Conservation (phyloP, 352 stramenopile species). For the Stramenopiles sp. region DNA sequence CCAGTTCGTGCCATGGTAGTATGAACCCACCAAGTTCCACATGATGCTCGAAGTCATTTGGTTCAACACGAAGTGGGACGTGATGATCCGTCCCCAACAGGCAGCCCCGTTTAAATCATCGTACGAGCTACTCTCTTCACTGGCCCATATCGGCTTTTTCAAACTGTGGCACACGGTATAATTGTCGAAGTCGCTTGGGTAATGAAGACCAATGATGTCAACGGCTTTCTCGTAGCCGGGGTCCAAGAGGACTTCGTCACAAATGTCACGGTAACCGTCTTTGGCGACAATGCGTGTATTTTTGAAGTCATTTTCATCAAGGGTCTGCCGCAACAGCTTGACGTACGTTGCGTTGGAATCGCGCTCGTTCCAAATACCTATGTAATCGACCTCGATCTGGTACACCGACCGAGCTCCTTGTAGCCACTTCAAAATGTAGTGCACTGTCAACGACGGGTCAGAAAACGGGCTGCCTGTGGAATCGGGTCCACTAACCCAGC, state of each 20-base stretch:
- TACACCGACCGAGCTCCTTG: slow-evolving; percentile 7
- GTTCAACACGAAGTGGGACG: slow-evolving; percentile 9
- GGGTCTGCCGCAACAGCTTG: neutral
- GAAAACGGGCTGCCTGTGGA: slow-evolving; percentile 8
- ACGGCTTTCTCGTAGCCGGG: neutral
- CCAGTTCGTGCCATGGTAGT: slow-evolving; percentile 16
- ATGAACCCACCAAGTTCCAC: slow-evolving; percentile 18
- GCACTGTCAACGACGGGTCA: neutral
- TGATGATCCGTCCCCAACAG: slow-evolving; percentile 15
- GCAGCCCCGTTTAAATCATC: slow-evolving; percentile 16
- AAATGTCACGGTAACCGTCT: too few relatives aligned
- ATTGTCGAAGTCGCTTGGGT: slow-evolving; percentile 13
- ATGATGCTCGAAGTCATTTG: slow-evolving; percentile 17
- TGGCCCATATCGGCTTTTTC: slow-evolving; percentile 12
- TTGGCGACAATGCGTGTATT: slow-evolving; percentile 14
- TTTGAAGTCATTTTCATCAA: slow-evolving; percentile 13
- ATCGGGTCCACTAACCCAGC: neutral
- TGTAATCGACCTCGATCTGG: slow-evolving; percentile 14
- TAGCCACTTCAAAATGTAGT: slow-evolving; percentile 19
- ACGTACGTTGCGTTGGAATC: neutral
- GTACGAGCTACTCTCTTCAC: slow-evolving; percentile 14
- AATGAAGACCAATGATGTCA: slow-evolving; percentile 14
- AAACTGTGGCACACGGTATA: neutral
- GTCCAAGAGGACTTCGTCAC: slow-evolving; percentile 9
- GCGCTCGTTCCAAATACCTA: slow-evolving; percentile 19